Evolutionary conservation across 2,329 filamentous ascomycete genomes (phyloP), one percentile per base, ranked within the genome.

Genomic region (Bipolaris victoriae): DNA sequence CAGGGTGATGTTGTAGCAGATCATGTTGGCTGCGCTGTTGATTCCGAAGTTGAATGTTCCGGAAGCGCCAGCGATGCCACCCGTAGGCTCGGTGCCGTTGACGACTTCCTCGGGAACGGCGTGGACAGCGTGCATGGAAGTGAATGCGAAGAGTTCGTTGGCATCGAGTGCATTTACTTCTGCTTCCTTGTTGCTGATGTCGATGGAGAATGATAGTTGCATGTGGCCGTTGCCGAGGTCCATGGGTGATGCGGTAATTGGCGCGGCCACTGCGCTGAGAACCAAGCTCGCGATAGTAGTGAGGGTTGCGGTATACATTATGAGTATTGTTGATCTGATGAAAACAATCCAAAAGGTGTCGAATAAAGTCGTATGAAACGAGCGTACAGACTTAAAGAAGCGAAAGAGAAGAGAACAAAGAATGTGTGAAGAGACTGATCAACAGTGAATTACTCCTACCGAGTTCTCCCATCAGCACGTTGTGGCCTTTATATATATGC

Each of bases 11-110:
- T 84, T 81, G 70, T 77, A 79, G 72, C 78, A 80, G 68, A 79
- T 78, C 61, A 73, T 68, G 68, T 80, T 74, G 39, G 68, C 57
- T 13, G 73, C 60, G 26, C 76, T 77, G 76, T 85, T 84, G 72
- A 86, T 79, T 57, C 81, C 83, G 64, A 81, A 82, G 67, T 80
- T 78, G 78, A 81, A 86, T 57, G 76, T 73, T 16, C 83, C 83
- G 16, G 71, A 67, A 44, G 80, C 77, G 40, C 81, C 81, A 15
- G 72, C 62, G 3, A 82, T 70, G 11, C 81, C 81, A 41, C 78
- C 78, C 1, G 77, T 75, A 15, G 68, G 65, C 58, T 77, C 79
- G 11, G 78, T 78, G 36, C 69, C 71, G 67, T 83, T 77, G 63
- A 84, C 79, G 53, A 85, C 82, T 66, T 85, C 74, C 20, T 81